These are phyloP conservation scores for Pulicaria dysenterica DNA, from an alignment of 129 eudicot species.

Conservation along the genomic window DNA sequence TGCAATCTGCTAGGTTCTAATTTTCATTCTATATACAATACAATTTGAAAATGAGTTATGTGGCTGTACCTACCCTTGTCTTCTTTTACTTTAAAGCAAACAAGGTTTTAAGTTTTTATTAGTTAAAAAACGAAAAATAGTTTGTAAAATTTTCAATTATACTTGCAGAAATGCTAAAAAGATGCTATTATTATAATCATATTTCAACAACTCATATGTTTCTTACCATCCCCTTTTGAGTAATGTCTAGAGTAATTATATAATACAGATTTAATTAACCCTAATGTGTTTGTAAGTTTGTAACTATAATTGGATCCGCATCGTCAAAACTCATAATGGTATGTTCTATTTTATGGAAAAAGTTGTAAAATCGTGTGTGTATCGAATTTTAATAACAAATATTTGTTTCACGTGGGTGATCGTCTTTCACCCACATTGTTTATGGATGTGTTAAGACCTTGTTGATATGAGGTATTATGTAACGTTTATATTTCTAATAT, in stretches of 20 bases:
- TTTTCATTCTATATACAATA: not conserved
- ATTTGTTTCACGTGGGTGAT: constrained; percentile 72
- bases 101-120: not conserved
- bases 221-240: not conserved
- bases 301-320: constrained; percentile 53
- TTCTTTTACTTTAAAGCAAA: not conserved
- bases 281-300: not conserved
- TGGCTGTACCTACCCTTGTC: not conserved
- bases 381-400: not conserved
- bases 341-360: not conserved
- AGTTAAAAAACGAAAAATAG: too few relatives aligned
- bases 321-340: constrained; percentile 80
- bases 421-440: constrained; percentile 88
- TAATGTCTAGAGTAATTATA: too few relatives aligned
- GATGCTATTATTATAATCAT: not conserved
- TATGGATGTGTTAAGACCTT: too few relatives aligned
- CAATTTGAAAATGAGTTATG: not conserved
- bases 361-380: constrained; percentile 8
- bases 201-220: not conserved
- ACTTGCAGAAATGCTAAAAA: not conserved
- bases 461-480: too few relatives aligned
- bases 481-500: too few relatives aligned
- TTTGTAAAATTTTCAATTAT: not conserved
- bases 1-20: not conserved
- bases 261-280: too few relatives aligned